These are phyloP conservation scores for Vigna trinervia DNA, from an alignment of 306 rosid genomes.

Conservation along the genomic window DNA sequence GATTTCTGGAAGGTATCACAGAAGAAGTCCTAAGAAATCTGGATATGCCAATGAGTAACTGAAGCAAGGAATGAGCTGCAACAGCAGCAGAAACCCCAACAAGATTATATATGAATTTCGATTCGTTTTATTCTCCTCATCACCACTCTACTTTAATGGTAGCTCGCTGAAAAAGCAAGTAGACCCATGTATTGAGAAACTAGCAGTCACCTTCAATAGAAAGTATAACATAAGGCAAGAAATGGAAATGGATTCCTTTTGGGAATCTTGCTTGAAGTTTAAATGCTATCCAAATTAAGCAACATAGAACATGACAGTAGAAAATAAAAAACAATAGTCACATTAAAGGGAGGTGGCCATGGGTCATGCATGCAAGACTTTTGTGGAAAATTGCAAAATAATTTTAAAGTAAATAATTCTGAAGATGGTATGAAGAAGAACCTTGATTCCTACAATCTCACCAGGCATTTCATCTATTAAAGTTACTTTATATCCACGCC, in stretches of 20 bases:
- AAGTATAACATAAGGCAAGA: conserved; percentile 16
- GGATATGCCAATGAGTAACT: conserved; percentile 65
- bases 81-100: conserved; percentile 81
- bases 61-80: conserved; percentile 75
- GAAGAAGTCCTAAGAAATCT: conserved; percentile 68
- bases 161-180: conserved; percentile 73
- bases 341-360: neutral
- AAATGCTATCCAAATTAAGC: conserved; percentile 36
- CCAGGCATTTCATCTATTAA: conserved; percentile 94
- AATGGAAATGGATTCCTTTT: conserved; percentile 14
- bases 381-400: conserved; percentile 24
- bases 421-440: conserved; percentile 63
- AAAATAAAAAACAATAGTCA: conserved; percentile 25
- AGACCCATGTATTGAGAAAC: conserved; percentile 40
- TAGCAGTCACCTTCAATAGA: conserved; percentile 21
- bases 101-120: conserved; percentile 32
- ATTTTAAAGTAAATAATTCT: neutral
- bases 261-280: conserved; percentile 24
- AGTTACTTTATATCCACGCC: conserved; percentile 69
- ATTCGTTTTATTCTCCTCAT: neutral
- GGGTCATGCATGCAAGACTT: conserved; percentile 4
- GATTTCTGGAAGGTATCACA: conserved; percentile 70
- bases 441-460: conserved; percentile 98
- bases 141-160: conserved; percentile 88
- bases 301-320: neutral